Evolutionary conservation across 2,329 filamentous ascomycete species (phyloP).

Genomic region (Ceratocystis lukuohia): DNA sequence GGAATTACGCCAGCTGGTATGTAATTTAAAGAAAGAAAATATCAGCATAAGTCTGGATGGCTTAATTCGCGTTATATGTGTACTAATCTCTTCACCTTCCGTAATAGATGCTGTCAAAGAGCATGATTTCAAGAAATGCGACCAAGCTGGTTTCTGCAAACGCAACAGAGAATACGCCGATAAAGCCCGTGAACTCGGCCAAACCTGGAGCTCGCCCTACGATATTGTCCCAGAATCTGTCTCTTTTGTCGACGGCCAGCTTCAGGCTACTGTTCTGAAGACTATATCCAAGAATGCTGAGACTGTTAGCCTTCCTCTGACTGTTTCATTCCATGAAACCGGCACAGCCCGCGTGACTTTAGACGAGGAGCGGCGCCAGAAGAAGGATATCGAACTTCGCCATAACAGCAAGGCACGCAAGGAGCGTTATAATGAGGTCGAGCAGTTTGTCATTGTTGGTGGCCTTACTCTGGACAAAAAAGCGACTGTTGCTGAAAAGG

Average conservation of each 20-base stretch:
- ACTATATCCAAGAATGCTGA: constrained; percentile 49
- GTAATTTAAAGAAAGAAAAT: neutral
- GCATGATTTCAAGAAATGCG: constrained; percentile 92
- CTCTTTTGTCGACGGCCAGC: constrained; percentile 62
- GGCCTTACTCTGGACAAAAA: constrained; percentile 59
- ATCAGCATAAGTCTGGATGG: neutral
- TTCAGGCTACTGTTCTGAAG: constrained; percentile 74
- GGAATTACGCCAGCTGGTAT: constrained; percentile 18
- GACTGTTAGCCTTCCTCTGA: constrained; percentile 66
- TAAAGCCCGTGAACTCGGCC: constrained; percentile 48
- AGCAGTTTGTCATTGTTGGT: constrained; percentile 74
- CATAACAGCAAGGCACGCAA: constrained; percentile 76
- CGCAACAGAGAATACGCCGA: constrained; percentile 87
- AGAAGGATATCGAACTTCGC: constrained; percentile 76
- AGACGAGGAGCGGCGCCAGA: constrained; percentile 81
- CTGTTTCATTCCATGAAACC: constrained; percentile 76
- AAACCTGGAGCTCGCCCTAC: constrained; percentile 70
- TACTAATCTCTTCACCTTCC: neutral
- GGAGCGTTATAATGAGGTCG: constrained; percentile 86
- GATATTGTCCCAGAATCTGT: constrained; percentile 57
- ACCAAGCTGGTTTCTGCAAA: constrained; percentile 93
- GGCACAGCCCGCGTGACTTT: constrained; percentile 76
- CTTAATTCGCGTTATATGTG: neutral
- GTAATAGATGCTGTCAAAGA: constrained; percentile 70
- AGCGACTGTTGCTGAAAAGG: constrained; percentile 53